Percentiles rank a stretch among this genome's conserved stretches.
Evolutionary conservation across 129 eudicot species (phyloP).

Genomic region (Lonicera japonica): DNA sequence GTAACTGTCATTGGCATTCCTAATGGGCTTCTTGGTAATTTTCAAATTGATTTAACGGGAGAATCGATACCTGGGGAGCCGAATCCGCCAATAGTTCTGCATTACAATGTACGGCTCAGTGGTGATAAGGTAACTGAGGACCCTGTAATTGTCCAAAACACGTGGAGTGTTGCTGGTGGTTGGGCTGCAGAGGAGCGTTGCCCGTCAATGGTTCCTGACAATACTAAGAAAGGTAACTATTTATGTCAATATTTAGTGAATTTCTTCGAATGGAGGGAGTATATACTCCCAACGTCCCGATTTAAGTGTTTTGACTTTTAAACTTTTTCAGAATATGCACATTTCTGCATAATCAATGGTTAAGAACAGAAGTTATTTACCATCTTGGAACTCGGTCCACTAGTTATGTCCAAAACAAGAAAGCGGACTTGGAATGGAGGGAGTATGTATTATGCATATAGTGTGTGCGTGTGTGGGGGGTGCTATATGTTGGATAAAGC

Average conservation of each 20-base stretch:
- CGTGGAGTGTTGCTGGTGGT: conserved; percentile 22
- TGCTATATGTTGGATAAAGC: too few species aligned
- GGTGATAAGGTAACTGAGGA: conserved; percentile 23
- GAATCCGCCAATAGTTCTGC: conserved; percentile 21
- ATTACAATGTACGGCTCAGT: conserved; percentile 16
- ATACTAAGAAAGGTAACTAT: conserved; percentile 9
- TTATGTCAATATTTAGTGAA: neutral
- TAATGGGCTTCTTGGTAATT: conserved; percentile 14
- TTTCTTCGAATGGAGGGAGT: neutral
- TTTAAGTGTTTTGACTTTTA: neutral
- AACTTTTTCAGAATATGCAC: too few species aligned
- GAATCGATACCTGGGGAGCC: conserved; percentile 10
- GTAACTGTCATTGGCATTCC: conserved; percentile 27
- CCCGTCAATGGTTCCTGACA: conserved; percentile 6
- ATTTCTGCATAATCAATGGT: too few species aligned
- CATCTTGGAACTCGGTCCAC: too few species aligned
- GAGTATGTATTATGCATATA: too few species aligned
- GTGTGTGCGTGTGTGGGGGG: too few species aligned
- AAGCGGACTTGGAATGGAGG: too few species aligned
- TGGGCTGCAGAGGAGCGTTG: conserved; percentile 32
- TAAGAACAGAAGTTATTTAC: too few species aligned
- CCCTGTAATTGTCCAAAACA: conserved; percentile 28
- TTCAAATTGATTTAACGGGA: conserved; percentile 17
- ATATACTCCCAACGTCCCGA: too few species aligned
- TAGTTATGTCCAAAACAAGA: too few species aligned